Evolutionary conservation across 2,329 filamentous ascomycete species (phyloP).

Genomic region (Fusarium concolor): DNA sequence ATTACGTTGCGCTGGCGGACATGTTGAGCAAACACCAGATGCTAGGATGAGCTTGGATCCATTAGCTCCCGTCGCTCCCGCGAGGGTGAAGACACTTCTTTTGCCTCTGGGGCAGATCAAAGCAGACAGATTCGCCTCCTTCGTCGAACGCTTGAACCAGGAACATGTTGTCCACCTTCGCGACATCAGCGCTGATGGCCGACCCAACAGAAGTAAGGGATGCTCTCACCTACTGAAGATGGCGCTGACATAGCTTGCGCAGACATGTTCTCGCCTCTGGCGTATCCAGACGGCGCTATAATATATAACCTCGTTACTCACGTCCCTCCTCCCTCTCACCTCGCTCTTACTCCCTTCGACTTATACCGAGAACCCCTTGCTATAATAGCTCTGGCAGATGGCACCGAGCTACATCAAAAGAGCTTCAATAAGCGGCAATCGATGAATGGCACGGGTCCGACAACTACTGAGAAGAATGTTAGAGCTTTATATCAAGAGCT

Average conservation of each 20-base stretch:
- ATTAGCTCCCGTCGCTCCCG: conserved; percentile 89
- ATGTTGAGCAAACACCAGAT: conserved; percentile 55
- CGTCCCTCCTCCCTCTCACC: conserved; percentile 80
- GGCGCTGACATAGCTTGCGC: conserved; percentile 40
- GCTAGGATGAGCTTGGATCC: conserved; percentile 87
- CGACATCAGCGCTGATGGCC: conserved; percentile 86
- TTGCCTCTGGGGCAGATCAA: conserved; percentile 89
- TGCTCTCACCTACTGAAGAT: conserved; percentile 14
- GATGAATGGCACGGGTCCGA: conserved; percentile 61
- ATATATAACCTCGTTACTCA: conserved; percentile 89
- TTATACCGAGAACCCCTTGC: conserved; percentile 86
- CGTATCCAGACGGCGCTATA: conserved; percentile 86
- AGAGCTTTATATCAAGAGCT: conserved; percentile 74
- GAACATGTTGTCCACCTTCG: conserved; percentile 86
- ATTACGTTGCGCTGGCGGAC: conserved; percentile 40
- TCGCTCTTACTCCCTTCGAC: conserved; percentile 88
- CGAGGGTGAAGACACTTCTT: conserved; percentile 87
- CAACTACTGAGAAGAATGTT: conserved; percentile 67
- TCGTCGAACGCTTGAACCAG: conserved; percentile 80
- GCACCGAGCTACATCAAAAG: conserved; percentile 70
- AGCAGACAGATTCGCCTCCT: conserved; percentile 80
- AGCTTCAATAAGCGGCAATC: conserved; percentile 67
- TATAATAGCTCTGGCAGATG: conserved; percentile 87
- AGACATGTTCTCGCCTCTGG: conserved; percentile 95
- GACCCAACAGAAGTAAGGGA: conserved; percentile 82